Percentiles rank a stretch among this genome's conserved stretches.
These are phyloP conservation scores for Salvia rosmarinus DNA, from an alignment of 257 asterid species.

Conservation along the genomic window DNA sequence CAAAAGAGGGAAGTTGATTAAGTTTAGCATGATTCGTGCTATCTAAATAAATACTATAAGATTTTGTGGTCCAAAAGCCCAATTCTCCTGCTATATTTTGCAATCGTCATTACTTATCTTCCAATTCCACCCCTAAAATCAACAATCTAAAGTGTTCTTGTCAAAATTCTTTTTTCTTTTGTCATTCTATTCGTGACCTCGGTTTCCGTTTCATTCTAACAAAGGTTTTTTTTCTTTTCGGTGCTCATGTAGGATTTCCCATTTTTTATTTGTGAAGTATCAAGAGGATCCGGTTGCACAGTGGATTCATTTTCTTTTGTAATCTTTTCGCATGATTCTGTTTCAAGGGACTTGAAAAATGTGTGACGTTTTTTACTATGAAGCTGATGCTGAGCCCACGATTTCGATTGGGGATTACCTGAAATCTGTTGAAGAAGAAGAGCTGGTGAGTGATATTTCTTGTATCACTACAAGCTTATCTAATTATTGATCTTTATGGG, in stretches of 20 bases:
- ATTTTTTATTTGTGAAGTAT: not conserved
- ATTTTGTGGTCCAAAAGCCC: conserved; percentile 3
- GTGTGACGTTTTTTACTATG: conserved; percentile 73
- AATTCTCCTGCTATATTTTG: conserved; percentile 1
- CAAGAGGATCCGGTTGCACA: not conserved
- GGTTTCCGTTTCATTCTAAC: conserved; percentile 3
- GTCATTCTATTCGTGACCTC: not conserved
- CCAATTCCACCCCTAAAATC: not conserved
- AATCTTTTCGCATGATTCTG: not conserved
- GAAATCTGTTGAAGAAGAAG: conserved; percentile 78
- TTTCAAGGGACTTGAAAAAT: conserved; percentile 42
- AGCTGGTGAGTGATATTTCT: conserved; percentile 50
- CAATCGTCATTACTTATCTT: conserved; percentile 8
- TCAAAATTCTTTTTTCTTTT: not conserved
- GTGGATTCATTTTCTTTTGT: not conserved
- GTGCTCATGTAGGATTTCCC: not conserved
- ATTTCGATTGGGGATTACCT: conserved; percentile 76
- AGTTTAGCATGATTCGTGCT: no score
- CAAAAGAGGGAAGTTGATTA: no score
- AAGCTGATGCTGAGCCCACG: conserved; percentile 64
- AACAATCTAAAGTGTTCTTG: not conserved
- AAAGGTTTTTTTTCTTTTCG: not conserved
- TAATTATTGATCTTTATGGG: not conserved
- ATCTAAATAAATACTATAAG: no score
- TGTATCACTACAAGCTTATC: not conserved